A percentile compares a stretch with the other conserved stretches of the same genome.
Evolutionary conservation across 2,329 filamentous ascomycete genomes (phyloP).

Genomic region (Mollisiaceae sp.): DNA sequence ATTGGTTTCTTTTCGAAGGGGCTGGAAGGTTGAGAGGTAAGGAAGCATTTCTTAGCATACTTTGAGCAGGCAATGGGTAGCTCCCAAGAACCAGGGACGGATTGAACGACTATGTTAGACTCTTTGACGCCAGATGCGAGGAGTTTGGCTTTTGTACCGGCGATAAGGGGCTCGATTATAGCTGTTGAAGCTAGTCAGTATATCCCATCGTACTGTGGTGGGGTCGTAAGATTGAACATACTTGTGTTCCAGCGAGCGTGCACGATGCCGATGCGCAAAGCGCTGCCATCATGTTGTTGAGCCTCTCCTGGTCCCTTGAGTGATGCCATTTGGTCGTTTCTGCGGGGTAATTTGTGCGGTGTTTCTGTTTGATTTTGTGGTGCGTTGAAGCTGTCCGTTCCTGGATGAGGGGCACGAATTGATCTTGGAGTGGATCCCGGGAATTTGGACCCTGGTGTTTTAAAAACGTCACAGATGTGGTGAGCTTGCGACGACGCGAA

Average conservation of each 20-base stretch:
- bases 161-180: slow-evolving; percentile 85
- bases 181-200: slow-evolving; percentile 47
- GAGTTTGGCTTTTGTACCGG: slow-evolving; percentile 80
- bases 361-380: slow-evolving; percentile 8
- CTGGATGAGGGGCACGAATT: slow-evolving; percentile 1
- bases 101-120: slow-evolving; percentile 86
- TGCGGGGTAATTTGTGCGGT: slow-evolving; percentile 8
- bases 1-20: slow-evolving; percentile 2
- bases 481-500: not conserved
- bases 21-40: slow-evolving; percentile 44
- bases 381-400: slow-evolving; percentile 7
- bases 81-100: slow-evolving; percentile 93
- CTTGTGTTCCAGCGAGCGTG: slow-evolving; percentile 89
- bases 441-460: slow-evolving; percentile 14
- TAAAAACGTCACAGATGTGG: slow-evolving; percentile 8
- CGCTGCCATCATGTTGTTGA: slow-evolving; percentile 68
- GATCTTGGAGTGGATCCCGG: not conserved
- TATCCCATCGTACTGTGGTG: slow-evolving; percentile 9
- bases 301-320: slow-evolving; percentile 66
- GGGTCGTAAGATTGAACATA: slow-evolving; percentile 25
- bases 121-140: slow-evolving; percentile 80
- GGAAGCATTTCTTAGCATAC: slow-evolving; percentile 25
- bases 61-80: slow-evolving; percentile 80
- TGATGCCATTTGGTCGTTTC: slow-evolving; percentile 35
- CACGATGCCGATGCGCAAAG: slow-evolving; percentile 89